Evolutionary conservation across 2,329 filamentous ascomycete species (phyloP).

Genomic region (Westerdykella ornata): DNA sequence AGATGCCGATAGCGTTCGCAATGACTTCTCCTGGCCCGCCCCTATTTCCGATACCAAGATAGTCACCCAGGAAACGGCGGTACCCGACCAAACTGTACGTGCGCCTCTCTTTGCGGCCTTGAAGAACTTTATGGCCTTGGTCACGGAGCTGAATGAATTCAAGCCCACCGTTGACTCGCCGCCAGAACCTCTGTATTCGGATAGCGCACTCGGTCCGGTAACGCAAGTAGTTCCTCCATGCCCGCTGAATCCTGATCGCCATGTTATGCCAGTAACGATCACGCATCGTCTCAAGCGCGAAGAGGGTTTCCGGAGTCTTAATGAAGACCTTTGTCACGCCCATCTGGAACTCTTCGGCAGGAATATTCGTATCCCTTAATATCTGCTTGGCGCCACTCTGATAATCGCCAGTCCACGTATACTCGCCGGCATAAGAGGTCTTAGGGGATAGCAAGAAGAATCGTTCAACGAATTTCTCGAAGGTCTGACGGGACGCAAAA

Average conservation of each 20-base stretch:
- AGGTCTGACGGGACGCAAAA: constrained; percentile 93
- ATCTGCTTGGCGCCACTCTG: constrained; percentile 87
- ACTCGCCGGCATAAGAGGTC: constrained; percentile 93
- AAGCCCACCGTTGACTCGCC: constrained; percentile 82
- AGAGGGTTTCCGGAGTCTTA: constrained; percentile 94
- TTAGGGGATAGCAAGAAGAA: constrained; percentile 94
- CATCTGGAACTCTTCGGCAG: constrained; percentile 92
- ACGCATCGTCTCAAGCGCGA: constrained; percentile 94
- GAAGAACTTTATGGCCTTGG: constrained; percentile 74
- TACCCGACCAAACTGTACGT: constrained; percentile 88
- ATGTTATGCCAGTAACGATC: constrained; percentile 99
- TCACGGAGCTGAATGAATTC: constrained; percentile 86
- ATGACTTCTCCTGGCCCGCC: constrained; percentile 76
- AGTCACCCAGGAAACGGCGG: constrained; percentile 88
- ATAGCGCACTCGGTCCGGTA: constrained; percentile 90
- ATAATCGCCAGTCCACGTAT: constrained; percentile 86
- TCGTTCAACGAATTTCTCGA: constrained; percentile 95
- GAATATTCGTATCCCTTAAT: constrained; percentile 92
- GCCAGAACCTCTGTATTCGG: constrained; percentile 91
- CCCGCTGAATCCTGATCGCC: constrained; percentile 93
- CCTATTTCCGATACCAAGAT: constrained; percentile 76
- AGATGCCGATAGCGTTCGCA: constrained; percentile 64
- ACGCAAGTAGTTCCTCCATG: constrained; percentile 92
- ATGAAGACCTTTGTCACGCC: constrained; percentile 96
- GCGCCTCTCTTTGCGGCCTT: constrained; percentile 81